Evolutionary conservation across 192 early-diverging fungal genomes (phyloP), one percentile per base, ranked within the genome.

Genomic region (Geranomyces michiganensis): DNA sequence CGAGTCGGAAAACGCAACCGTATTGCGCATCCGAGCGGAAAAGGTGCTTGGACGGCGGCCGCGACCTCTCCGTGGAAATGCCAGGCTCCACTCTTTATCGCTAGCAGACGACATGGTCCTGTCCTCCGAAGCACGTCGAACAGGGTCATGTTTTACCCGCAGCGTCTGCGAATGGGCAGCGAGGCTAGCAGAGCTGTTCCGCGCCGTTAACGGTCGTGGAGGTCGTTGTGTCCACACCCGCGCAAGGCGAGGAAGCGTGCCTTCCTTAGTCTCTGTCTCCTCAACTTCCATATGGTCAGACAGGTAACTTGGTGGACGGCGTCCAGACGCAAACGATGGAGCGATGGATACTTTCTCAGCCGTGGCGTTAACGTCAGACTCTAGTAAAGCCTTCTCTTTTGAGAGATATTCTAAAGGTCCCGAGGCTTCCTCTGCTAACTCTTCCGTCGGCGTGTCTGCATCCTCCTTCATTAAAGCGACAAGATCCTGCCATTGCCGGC

Each of bases 151-250:
- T 10, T 41, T 41, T 10, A 41, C 36, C 10, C 36, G 36, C 36
- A 41, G 36, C 36, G 36, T 41, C 10, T 41, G 36, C 36, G 51
- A n/a, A 24, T 26, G 51, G 51, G 6, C 24, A 2, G 51, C 19
- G 4, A 53, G 15, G 24, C 51, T 53, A 3, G 51, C 51, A 26
- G 51, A 53, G 51, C 51, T 53, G 51, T n/a, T 24, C 3, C 51
- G 51, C 3, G 4, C 17, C 51, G 51, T 8, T 17, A 53, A 17
- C 3, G 51, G 51, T 17, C 24, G 19, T 15, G 36, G 3, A 3
- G 51, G 3, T 26, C 51, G 51, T 17, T 53, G 51, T 15, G 51
- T 53, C 51, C 51, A 53, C 51, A 53, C 51, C 6, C 51, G 51
- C 15, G 19, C 24, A n/a, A 53, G 24, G 24, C 51, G 51, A 53